Conservation (phyloP, 495 filamentous ascomycete species). For the Penicillium waksmanii region DNA sequence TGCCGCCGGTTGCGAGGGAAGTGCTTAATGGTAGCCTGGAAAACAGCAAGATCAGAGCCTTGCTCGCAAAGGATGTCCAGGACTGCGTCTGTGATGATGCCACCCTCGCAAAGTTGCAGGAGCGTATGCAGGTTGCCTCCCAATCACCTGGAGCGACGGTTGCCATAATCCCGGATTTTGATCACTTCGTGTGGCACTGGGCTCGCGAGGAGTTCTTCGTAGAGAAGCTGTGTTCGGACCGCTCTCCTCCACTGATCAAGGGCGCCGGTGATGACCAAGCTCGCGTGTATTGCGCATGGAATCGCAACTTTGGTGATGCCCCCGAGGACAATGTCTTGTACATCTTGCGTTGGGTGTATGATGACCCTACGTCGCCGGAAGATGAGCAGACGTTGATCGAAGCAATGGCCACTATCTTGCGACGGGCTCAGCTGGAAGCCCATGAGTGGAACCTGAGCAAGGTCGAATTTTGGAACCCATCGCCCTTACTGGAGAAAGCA, state of each 20-base stretch:
- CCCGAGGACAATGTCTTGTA: constrained; percentile 70
- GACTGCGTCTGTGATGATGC: constrained; percentile 39
- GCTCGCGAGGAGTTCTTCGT: constrained; percentile 83
- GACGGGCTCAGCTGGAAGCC: constrained; percentile 58
- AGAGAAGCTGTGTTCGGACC: constrained; percentile 47
- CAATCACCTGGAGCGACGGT: constrained; percentile 46
- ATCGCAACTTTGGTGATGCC: constrained; percentile 64
- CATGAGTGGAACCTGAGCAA: constrained; percentile 60
- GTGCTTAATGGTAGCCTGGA: constrained; percentile 12
- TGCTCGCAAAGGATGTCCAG: constrained; percentile 37
- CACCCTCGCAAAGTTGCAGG: constrained; percentile 36
- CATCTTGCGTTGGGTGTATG: constrained; percentile 77
- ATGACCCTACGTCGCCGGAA: constrained; percentile 48
- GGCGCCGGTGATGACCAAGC: constrained; percentile 65
- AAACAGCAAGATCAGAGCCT: constrained; percentile 25
- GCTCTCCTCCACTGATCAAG: constrained; percentile 57
- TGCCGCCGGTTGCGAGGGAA: constrained; percentile 50
- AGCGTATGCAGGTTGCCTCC: constrained; percentile 37
- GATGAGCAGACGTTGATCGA: constrained; percentile 40
- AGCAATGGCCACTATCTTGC: constrained; percentile 56
- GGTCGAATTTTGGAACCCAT: constrained; percentile 70
- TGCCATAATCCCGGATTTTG: constrained; percentile 72
- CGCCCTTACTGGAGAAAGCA: constrained; percentile 58
- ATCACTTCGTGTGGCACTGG: constrained; percentile 83
- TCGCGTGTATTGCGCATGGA: constrained; percentile 80